Percentiles rank a stretch among this genome's conserved stretches.
Evolutionary conservation across 805 yeast species (phyloP).

Genomic region (Phaffomyces thermotolerans): DNA sequence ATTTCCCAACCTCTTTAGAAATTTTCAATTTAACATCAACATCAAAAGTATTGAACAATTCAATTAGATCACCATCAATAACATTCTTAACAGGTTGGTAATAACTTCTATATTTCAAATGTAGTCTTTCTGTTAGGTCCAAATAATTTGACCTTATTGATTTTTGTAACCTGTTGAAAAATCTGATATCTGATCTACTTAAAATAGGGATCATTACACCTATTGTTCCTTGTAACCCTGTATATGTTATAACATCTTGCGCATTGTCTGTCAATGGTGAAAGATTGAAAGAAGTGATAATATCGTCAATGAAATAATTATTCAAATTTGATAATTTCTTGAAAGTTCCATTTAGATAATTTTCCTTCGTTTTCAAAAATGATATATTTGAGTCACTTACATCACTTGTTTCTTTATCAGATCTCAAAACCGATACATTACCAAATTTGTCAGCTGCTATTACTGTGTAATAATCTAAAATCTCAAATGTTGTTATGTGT

Average conservation of each 20-base stretch:
- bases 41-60: slow-evolving; percentile 27
- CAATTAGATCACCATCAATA: slow-evolving; percentile 86
- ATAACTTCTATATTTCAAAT: slow-evolving; percentile 62
- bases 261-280: slow-evolving; percentile 56
- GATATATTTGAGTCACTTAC: slow-evolving; percentile 41
- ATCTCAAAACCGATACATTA: slow-evolving; percentile 59
- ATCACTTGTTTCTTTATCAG: slow-evolving; percentile 42
- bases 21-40: slow-evolving; percentile 15
- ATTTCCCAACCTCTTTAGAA: slow-evolving; percentile 33
- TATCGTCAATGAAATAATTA: slow-evolving; percentile 65
- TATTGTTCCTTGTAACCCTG: slow-evolving; percentile 76
- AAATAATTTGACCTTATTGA: slow-evolving; percentile 27
- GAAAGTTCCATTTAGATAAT: slow-evolving; percentile 42
- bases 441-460: slow-evolving; percentile 88
- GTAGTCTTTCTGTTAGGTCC: slow-evolving; percentile 52
- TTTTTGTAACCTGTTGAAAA: slow-evolving; percentile 49
- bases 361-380: slow-evolving; percentile 27
- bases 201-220: slow-evolving; percentile 67
- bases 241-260: slow-evolving; percentile 55
- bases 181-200: slow-evolving; percentile 52
- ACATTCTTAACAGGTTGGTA: slow-evolving; percentile 73
- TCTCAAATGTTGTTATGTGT: slow-evolving; percentile 50
- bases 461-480: slow-evolving; percentile 70
- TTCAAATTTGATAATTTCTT: slow-evolving; percentile 42
- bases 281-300: slow-evolving; percentile 52